Evolutionary conservation across 305 asterid species (phyloP).

Genomic region (Solanum hybrid): DNA sequence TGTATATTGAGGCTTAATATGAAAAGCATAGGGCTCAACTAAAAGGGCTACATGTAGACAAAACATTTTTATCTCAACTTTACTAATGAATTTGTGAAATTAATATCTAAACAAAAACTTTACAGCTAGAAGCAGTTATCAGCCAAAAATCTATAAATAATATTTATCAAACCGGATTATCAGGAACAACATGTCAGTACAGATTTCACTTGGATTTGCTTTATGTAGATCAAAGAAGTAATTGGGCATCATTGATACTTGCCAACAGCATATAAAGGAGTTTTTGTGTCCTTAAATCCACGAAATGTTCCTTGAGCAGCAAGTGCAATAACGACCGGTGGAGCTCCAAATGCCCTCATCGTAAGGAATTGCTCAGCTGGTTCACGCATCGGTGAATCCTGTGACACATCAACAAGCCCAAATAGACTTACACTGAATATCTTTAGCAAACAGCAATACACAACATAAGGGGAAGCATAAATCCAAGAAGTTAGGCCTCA

Average conservation of each 20-base stretch:
- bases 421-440: not conserved
- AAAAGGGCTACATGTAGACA: not conserved
- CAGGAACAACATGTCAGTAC: not conserved
- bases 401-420: conserved; percentile 8
- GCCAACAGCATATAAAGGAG: conserved; percentile 93
- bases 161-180: not conserved
- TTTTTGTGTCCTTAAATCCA: conserved; percentile 92
- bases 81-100: not conserved
- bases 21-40: not conserved
- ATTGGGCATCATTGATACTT: conserved; percentile 25
- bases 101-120: not conserved
- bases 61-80: not conserved
- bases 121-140: not conserved
- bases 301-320: conserved; percentile 97
- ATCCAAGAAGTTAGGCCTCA: not conserved
- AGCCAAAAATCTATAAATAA: not conserved
- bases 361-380: conserved; percentile 90
- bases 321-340: conserved; percentile 80
- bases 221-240: not conserved
- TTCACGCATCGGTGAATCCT: conserved; percentile 88
- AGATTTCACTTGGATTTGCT: not conserved
- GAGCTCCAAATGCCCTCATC: conserved; percentile 83
- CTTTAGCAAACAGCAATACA: not conserved
- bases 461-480: not conserved
- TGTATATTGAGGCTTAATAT: not conserved